A percentile compares a stretch with the other conserved stretches of the same genome.
Evolutionary conservation across 345 rosid genomes (phyloP).

Genomic region (Murraya koenigii): DNA sequence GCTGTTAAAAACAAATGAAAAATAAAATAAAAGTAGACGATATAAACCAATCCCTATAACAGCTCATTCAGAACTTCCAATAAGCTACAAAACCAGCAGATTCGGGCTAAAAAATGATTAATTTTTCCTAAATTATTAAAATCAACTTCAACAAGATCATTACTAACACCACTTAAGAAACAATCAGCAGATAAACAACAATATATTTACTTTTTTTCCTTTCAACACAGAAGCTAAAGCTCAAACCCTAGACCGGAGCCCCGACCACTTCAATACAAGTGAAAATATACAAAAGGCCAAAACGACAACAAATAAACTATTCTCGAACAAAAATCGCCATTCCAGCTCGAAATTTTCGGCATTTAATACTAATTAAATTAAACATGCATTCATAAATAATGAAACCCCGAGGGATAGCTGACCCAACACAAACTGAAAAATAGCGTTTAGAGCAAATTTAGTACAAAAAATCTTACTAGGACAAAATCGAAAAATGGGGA

Average conservation of each 20-base stretch:
- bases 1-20: no score
- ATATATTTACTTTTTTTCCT: not conserved
- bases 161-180: not conserved
- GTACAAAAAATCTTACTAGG: constrained; percentile 9
- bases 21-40: no score
- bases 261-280: not conserved
- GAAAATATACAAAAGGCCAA: constrained; percentile 6
- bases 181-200: not conserved
- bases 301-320: not conserved
- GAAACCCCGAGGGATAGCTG: not conserved
- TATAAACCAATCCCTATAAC: not conserved
- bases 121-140: not conserved
- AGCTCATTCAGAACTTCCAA: not conserved
- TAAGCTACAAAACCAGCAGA: not conserved
- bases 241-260: constrained; percentile 13
- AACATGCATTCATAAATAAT: not conserved
- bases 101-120: no score
- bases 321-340: not conserved
- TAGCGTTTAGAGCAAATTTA: not conserved
- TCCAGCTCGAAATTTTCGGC: not conserved
- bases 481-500: constrained; percentile 8
- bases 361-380: not conserved
- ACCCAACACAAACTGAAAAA: not conserved
- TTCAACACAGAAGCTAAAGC: not conserved
- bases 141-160: not conserved